Base-by-base conservation (phyloP, 352 stramenopile genomes). In the Globisporangium polare region DNA sequence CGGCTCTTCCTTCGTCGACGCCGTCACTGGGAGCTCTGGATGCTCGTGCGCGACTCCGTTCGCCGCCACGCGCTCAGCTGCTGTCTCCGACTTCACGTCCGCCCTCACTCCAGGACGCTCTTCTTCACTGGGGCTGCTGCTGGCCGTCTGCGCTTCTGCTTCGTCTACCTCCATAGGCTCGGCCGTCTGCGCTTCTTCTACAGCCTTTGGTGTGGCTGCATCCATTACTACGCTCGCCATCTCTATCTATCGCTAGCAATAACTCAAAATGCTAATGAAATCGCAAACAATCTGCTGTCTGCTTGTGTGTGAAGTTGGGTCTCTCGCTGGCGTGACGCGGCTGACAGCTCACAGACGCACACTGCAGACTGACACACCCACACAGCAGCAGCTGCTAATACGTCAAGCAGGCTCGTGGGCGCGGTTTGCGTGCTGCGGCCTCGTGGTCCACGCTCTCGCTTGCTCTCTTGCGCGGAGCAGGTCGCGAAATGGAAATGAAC, bases 401-500 rank as follows among this genome's bases (percentile, higher is more conserved):
- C n/a, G n/a, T n/a, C n/a, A n/a, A n/a, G n/a, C n/a, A n/a, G 3
- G 47, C 26, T 17, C 33, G 15, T 39, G 27, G 17, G n/a, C n/a
- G n/a, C n/a, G n/a, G n/a, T n/a, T n/a, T n/a, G 24, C 27, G 26
- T 4, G 15, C 6, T 18, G 26, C 13, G 18, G 26, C 50, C 20
- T 49, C n/a, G 42, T 17, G 41, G 2, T 20, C 26, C 17, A 18
- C 9, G n/a, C n/a, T n/a, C n/a, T n/a, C n/a, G n/a, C n/a, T n/a
- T n/a, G n/a, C n/a, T n/a, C n/a, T n/a, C n/a, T n/a, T n/a, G n/a
- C n/a, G n/a, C n/a, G n/a, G n/a, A 29, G 50, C 50, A 42, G 33
- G 27, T 55, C 27, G 50, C 50, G 18, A 55, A 55, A 55, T 55
- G 50, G 15, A 55, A 55, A 55, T 41, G 35, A 55, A 42, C 10